Evolutionary conservation across 495 filamentous ascomycete genomes (phyloP), one percentile per base, ranked within the genome.

Genomic region (Lasiosphaeriaceae sp.): DNA sequence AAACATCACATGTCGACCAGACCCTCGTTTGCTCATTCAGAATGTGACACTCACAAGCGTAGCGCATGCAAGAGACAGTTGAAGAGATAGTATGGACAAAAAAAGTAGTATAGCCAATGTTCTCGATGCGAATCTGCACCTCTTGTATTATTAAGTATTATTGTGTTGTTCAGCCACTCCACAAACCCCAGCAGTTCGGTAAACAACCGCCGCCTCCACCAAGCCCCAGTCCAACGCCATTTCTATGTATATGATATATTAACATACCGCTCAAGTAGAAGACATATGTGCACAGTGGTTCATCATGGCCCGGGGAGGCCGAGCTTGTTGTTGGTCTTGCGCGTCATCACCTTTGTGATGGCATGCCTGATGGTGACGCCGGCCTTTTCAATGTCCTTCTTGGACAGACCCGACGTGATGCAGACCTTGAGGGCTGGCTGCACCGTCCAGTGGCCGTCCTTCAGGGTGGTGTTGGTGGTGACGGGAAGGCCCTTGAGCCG

Each of bases 351-450:
- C 76, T 96, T 96, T 29, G 92, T 96, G 62, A 97, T 90, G 19
- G 92, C 94, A 74, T 97, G 93, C 50, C 95, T 81, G 56, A 97
- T 90, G 5, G 83, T 87, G 4, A 85, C 82, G 2, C 93, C 94
- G 2, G 94, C 89, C 74, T 91, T 93, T 75, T 98, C 94, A 45
- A 90, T 86, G 71, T 98, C 94, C 75, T 96, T 96, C 77, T 88
- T 92, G 34, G 88, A 87, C 62, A 97, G 78, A 11, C 89, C 94
- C 31, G 80, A 86, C 0, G 91, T 93, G 53, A 96, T 79, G 69
- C 92, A 96, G 17, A 96, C 85, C 76, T 97, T 98, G 55, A 97
- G 78, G 5, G 86, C 89, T 14, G 92, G 89, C 50, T 83, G 76
- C 44, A 90, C 81, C 46, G 81, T 77, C 74, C 82, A 84, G 56